Conservation (phyloP, 2,329 filamentous ascomycete species). For the Elsinoe ampelina region DNA sequence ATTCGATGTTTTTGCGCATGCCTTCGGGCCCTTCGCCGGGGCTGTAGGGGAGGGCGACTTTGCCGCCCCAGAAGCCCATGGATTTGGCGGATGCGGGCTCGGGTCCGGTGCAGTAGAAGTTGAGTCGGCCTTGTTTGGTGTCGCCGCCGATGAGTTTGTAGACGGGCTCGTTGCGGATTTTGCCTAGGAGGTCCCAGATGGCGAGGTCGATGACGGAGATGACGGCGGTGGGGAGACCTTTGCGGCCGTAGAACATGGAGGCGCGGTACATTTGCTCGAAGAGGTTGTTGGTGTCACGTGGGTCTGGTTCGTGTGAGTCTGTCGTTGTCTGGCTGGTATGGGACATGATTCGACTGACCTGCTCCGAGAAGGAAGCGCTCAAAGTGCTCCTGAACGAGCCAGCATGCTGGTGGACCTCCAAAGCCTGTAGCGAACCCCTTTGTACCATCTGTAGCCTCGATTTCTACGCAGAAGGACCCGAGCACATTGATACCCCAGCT, state of each 20-base stretch:
- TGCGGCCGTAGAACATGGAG: conserved; percentile 94
- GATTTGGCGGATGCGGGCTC: conserved; percentile 68
- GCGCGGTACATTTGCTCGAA: conserved; percentile 96
- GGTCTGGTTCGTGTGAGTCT: conserved; percentile 47
- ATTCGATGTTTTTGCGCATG: conserved; percentile 81
- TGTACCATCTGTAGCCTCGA: conserved; percentile 83
- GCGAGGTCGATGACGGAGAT: conserved; percentile 93
- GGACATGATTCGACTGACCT: conserved; percentile 31
- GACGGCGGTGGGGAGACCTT: conserved; percentile 79
- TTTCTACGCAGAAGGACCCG: conserved; percentile 82
- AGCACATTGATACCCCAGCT: conserved; percentile 95
- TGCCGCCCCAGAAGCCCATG: conserved; percentile 86
- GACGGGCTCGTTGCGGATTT: conserved; percentile 84
- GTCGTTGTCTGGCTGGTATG: neutral
- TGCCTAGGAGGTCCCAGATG: conserved; percentile 84
- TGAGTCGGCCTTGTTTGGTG: conserved; percentile 62
- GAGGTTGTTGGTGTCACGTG: conserved; percentile 79
- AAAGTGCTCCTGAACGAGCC: conserved; percentile 89
- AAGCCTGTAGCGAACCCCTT: conserved; percentile 91
- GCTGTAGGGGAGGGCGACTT: conserved; percentile 82
- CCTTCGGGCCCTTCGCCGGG: conserved; percentile 78
- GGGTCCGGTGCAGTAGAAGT: conserved; percentile 94
- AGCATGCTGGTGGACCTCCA: conserved; percentile 85
- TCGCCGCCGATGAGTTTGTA: conserved; percentile 90
- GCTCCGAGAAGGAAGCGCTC: conserved; percentile 82